Evolutionary conservation across 768 basidiomycete species (phyloP).

Genomic region (Macrolepiota fuliginosa): DNA sequence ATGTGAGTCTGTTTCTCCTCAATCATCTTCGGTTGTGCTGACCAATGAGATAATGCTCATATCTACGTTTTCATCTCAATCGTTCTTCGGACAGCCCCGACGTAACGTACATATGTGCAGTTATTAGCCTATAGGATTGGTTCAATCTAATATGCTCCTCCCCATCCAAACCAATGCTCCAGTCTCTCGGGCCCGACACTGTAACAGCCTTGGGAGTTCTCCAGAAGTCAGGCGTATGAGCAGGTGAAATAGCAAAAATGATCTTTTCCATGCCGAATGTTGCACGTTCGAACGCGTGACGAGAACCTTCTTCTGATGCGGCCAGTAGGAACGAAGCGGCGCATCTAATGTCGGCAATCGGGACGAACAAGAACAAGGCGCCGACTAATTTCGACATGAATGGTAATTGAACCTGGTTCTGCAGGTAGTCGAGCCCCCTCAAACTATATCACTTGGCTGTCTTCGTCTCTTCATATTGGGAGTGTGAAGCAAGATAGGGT

Average conservation of each 20-base stretch:
- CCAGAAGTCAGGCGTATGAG: not conserved
- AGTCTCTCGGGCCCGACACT: too few relatives aligned
- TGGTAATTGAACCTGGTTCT: not conserved
- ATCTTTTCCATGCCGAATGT: too few relatives aligned
- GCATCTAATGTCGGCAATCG: not conserved
- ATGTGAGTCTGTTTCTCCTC: too few relatives aligned
- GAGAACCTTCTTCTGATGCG: not conserved
- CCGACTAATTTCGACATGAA: not conserved
- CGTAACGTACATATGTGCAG: too few relatives aligned
- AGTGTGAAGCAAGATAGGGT: not conserved
- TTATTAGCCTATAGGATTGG: too few relatives aligned
- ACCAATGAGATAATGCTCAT: too few relatives aligned
- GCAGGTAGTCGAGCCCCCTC: not conserved
- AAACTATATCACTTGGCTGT: not conserved
- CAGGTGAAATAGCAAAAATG: not conserved
- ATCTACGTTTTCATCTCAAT: too few relatives aligned
- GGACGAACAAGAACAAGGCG: not conserved
- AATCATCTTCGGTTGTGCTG: too few relatives aligned
- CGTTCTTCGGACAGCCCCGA: too few relatives aligned
- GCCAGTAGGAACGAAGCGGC: not conserved
- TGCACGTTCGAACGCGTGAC: not conserved
- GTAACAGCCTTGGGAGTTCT: too few relatives aligned
- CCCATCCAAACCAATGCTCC: too few relatives aligned
- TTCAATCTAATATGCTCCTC: too few relatives aligned
- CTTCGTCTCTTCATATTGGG: not conserved